A percentile compares a stretch with the other conserved stretches of the same genome.
These are phyloP conservation scores for Ophiostoma triangulosporum DNA, from an alignment of 2,329 filamentous ascomycete genomes.

Conservation along the genomic window DNA sequence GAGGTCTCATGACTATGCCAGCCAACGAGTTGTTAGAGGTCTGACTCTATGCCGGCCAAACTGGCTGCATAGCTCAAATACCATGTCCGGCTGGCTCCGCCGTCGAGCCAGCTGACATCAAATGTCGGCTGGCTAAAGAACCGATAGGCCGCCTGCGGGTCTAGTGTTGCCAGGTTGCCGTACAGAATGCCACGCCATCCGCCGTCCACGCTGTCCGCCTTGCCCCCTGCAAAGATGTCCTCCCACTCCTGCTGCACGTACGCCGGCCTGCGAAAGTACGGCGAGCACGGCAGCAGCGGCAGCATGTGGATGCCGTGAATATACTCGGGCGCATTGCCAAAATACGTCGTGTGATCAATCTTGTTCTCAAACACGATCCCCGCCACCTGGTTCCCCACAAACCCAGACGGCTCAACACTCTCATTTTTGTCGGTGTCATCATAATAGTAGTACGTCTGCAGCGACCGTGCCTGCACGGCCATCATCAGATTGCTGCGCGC, in stretches of 20 bases:
- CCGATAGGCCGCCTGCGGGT: slow-evolving; percentile 54
- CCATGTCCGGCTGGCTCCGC: slow-evolving; percentile 73
- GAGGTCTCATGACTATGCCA: no score
- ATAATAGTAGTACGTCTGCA: slow-evolving; percentile 77
- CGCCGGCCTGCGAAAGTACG: slow-evolving; percentile 47
- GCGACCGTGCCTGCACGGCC: slow-evolving; percentile 56
- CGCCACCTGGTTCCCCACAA: slow-evolving; percentile 63
- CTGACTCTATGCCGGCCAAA: no score
- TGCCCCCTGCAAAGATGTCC: slow-evolving; percentile 58
- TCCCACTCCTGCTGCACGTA: slow-evolving; percentile 81
- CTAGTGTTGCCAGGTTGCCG: slow-evolving; percentile 66
- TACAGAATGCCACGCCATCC: slow-evolving; percentile 82
- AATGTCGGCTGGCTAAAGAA: slow-evolving; percentile 62
- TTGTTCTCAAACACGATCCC: slow-evolving; percentile 87
- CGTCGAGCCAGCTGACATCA: slow-evolving; percentile 58
- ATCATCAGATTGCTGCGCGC: slow-evolving; percentile 74
- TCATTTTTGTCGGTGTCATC: slow-evolving; percentile 52
- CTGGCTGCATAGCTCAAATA: slow-evolving; percentile 69
- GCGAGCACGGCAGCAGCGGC: slow-evolving; percentile 54
- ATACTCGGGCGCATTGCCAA: slow-evolving; percentile 58
- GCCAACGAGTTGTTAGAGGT: no score
- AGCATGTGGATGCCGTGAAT: slow-evolving; percentile 76
- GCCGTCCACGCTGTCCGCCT: slow-evolving; percentile 50
- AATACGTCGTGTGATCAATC: slow-evolving; percentile 84
- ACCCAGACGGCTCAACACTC: slow-evolving; percentile 58